phyloP scores from a whole-genome alignment of 495 filamentous ascomycete genomes.

The Collariella sp. region DNA sequence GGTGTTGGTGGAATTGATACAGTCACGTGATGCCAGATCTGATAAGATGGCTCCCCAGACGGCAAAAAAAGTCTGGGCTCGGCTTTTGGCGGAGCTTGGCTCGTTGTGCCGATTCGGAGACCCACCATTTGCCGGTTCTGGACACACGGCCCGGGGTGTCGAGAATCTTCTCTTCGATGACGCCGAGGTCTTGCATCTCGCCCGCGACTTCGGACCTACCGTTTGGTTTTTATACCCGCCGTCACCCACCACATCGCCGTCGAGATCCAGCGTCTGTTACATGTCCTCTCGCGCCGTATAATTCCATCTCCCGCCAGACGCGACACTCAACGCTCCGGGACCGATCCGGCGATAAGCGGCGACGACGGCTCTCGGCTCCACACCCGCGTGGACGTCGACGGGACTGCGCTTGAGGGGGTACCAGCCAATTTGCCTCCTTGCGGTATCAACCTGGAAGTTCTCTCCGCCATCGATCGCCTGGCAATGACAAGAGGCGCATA shows the following conservation, averaged over 20 bases:
- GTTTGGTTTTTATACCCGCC: background rate
- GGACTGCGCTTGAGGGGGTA: conserved; percentile 4
- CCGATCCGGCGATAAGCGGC: background rate
- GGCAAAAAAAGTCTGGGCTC: background rate
- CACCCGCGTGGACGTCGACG: conserved; percentile 4
- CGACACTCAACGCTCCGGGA: too few species aligned
- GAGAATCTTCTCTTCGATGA: conserved; percentile 10
- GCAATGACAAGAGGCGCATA: background rate
- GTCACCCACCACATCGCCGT: too few species aligned
- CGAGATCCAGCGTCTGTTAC: too few species aligned
- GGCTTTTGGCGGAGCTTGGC: background rate
- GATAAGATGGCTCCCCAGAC: background rate
- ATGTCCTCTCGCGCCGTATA: too few species aligned
- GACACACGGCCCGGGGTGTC: background rate
- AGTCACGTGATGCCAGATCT: background rate
- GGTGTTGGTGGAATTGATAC: background rate
- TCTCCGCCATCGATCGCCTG: background rate
- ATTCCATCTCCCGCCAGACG: too few species aligned
- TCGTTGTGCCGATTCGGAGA: background rate
- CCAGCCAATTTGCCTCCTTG: background rate
- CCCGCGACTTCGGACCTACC: background rate
- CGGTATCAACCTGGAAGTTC: background rate
- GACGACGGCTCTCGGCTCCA: background rate
- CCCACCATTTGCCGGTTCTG: background rate
- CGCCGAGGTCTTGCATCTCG: background rate